These are phyloP conservation scores for Pythium phragmiticola DNA, from an alignment of 352 stramenopile genomes.

Conservation along the genomic window DNA sequence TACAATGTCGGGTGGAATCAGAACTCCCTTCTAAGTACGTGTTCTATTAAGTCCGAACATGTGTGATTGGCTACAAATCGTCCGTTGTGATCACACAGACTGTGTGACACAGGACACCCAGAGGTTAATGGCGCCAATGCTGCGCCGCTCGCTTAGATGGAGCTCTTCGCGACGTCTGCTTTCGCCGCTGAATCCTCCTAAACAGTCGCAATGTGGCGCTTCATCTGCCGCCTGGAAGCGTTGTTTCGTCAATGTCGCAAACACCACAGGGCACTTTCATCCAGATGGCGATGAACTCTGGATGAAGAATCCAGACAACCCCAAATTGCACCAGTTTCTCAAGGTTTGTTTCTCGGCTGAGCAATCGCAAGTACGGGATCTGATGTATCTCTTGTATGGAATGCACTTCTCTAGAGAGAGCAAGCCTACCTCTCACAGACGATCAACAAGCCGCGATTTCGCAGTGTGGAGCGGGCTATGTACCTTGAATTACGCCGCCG, in stretches of 20 bases:
- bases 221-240: neutral
- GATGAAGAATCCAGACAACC: constrained; percentile 47
- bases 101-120: neutral
- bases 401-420: constrained; percentile 35
- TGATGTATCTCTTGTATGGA: neutral
- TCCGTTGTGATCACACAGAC: neutral
- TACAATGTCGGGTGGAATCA: neutral
- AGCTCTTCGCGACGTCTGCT: neutral
- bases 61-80: constrained; percentile 9
- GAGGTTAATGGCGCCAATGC: neutral
- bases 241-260: neutral
- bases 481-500: constrained; percentile 69
- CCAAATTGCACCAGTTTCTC: constrained; percentile 57
- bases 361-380: neutral
- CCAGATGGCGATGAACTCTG: constrained; percentile 30
- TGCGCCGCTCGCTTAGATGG: neutral
- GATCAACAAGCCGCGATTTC: constrained; percentile 55
- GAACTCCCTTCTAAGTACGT: neutral
- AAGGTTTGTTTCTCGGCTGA: constrained; percentile 35
- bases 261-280: neutral
- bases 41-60: neutral
- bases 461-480: constrained; percentile 54
- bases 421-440: constrained; percentile 49
- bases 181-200: neutral
- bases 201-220: neutral